Base-by-base conservation (phyloP, 176 grass and related monocot genomes). In the Pontederia crassipes region DNA sequence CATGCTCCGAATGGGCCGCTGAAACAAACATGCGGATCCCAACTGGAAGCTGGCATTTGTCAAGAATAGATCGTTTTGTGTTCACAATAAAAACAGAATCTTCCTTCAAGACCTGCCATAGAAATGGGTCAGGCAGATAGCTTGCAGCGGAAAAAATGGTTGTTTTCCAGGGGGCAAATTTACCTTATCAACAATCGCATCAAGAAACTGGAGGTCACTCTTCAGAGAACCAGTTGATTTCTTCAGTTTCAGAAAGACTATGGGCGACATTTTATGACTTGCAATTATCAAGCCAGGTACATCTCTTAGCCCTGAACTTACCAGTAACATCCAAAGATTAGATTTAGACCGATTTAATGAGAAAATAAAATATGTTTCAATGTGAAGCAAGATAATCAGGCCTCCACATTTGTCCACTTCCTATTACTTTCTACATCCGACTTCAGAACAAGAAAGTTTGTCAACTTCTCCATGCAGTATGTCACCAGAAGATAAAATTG, bases 71-170 rank as follows among this genome's bases (percentile, higher is more conserved):
- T 54, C 77, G 85, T 77, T 97, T 91, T 4, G 83, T 88, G 17
- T 73, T 62, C 58, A 88, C 83, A 12, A 97, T 68, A 66, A 91
- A 84, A 66, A 96, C 86, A 8, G 83, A 90, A 82, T 97, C 92
- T 70, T 97, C 87, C 63, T 85, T 80, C 74, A 90, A 71, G 47
- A 78, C 55, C 92, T 96, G 63, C 62, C 20, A 10, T 53, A 40
- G 28, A 74, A 71, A 65, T 13, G 12, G 52, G 4, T 53, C 27
- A 32, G 12, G n/a, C 17, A 46, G 26, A 18, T 0, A 45, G n/a
- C 14, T 61, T 61, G 9, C 8, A 46, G 12, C 15, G 40, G 46
- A 49, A 67, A 32, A 52, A 53, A 46, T 69, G 49, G 28, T 35
- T 28, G 12, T 10, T 45, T 68, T 13, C 60, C 27, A 50, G 58